Evolutionary conservation across 106 monocot species (phyloP).

Genomic region (Dactylorhiza incarnata): DNA sequence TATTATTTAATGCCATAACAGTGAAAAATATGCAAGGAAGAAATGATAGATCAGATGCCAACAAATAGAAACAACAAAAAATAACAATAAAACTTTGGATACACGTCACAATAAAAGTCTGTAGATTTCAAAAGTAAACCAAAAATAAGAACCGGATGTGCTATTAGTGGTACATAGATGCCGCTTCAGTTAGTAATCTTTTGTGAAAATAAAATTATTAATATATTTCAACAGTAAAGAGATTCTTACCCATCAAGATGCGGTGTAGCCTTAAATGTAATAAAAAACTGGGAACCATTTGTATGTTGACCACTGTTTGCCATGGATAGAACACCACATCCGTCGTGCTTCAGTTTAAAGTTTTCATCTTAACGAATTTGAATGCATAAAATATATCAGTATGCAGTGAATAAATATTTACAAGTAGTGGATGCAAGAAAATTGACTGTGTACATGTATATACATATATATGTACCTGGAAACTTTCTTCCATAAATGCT

Average conservation of each 20-base stretch:
- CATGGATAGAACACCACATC: conserved; percentile 47
- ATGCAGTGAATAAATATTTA: background rate
- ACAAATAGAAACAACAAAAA: background rate
- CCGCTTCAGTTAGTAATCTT: background rate
- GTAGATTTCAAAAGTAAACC: background rate
- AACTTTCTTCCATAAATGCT: conserved; percentile 51
- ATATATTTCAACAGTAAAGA: background rate
- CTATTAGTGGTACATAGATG: background rate
- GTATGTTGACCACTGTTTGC: conserved; percentile 37
- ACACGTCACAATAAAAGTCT: background rate
- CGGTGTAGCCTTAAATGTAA: conserved; percentile 35
- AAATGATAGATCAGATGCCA: background rate
- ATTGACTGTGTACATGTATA: too few species aligned
- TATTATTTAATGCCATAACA: background rate
- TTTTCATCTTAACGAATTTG: conserved; percentile 37
- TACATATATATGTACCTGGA: conserved; percentile 17
- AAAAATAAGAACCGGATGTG: background rate
- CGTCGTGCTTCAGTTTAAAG: conserved; percentile 42
- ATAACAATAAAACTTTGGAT: background rate
- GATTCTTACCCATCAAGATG: conserved; percentile 43
- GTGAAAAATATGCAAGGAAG: background rate
- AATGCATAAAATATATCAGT: conserved; percentile 1
- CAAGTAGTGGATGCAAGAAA: background rate
- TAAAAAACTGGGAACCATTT: conserved; percentile 51
- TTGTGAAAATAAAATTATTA: background rate